Evolutionary conservation across 2,329 filamentous ascomycete species (phyloP).

Genomic region (Neurospora sp.): DNA sequence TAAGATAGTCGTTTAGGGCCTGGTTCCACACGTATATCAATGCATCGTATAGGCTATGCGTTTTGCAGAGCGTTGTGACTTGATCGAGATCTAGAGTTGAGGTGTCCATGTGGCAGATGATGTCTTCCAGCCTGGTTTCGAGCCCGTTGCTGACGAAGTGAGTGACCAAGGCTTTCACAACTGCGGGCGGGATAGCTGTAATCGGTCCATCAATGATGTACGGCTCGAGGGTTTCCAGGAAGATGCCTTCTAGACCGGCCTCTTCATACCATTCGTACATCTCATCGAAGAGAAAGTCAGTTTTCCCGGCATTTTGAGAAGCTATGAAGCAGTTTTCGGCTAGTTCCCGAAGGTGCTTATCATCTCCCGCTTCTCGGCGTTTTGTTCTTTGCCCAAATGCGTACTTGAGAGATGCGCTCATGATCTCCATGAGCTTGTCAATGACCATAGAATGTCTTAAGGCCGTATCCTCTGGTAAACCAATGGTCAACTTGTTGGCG

Average conservation of each 20-base stretch:
- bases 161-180: constrained; percentile 76
- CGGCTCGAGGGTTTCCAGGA: constrained; percentile 79
- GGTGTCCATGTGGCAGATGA: constrained; percentile 88
- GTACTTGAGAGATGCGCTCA: constrained; percentile 82
- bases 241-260: constrained; percentile 59
- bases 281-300: constrained; percentile 81
- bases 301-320: constrained; percentile 66
- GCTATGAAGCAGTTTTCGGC: constrained; percentile 76
- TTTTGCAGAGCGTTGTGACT: constrained; percentile 80
- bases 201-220: constrained; percentile 75
- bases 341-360: constrained; percentile 61
- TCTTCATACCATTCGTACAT: constrained; percentile 88
- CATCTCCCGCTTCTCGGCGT: constrained; percentile 33
- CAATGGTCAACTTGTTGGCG: constrained; percentile 89
- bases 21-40: constrained; percentile 96
- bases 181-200: constrained; percentile 63
- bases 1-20: constrained; percentile 79
- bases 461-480: constrained; percentile 72
- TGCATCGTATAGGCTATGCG: constrained; percentile 87
- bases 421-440: constrained; percentile 87
- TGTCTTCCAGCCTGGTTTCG: constrained; percentile 75
- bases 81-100: constrained; percentile 89
- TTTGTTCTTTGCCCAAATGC: constrained; percentile 61
- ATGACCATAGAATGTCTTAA: constrained; percentile 72
- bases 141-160: constrained; percentile 70